Percentiles rank a stretch among this genome's conserved stretches.
phyloP scores from a whole-genome alignment of 108 stramenopile genomes.

The Parietichytrium sp. region DNA sequence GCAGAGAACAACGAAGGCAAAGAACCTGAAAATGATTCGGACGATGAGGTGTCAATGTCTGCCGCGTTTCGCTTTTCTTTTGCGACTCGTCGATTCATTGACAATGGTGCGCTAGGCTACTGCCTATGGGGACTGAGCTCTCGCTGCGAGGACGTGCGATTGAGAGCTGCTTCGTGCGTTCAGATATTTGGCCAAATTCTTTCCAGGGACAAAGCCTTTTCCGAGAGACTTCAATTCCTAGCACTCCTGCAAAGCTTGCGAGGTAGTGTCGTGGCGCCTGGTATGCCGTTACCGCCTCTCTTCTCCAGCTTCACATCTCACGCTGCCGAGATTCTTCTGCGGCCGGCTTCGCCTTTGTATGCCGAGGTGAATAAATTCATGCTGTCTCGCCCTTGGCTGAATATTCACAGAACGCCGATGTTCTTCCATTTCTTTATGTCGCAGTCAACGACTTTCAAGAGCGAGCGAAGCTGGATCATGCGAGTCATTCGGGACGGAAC shows the following conservation, averaged over 20 bases:
- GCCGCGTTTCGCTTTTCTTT: neutral
- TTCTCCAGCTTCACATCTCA: neutral
- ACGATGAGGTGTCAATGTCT: neutral
- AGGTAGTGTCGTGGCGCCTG: too few species aligned
- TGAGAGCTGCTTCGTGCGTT: neutral
- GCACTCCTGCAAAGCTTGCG: neutral
- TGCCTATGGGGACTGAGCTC: constrained; percentile 23
- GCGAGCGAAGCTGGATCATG: neutral
- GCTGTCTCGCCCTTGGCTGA: neutral
- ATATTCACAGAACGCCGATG: neutral
- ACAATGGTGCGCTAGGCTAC: neutral
- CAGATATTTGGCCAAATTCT: constrained; percentile 13
- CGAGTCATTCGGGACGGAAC: neutral
- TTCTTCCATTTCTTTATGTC: constrained; percentile 7
- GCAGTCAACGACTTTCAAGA: neutral
- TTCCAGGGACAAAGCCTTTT: neutral
- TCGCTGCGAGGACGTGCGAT: neutral
- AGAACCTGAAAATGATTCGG: neutral
- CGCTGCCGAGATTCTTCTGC: neutral
- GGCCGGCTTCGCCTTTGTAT: neutral
- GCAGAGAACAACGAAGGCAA: neutral
- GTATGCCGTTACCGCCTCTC: too few species aligned
- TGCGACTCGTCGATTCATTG: neutral
- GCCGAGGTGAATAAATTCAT: neutral
- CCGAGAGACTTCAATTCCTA: neutral